Percentiles rank a stretch among this genome's conserved stretches.
These are phyloP conservation scores for Rubia occidens DNA, from an alignment of 305 asterid genomes.

Conservation along the genomic window DNA sequence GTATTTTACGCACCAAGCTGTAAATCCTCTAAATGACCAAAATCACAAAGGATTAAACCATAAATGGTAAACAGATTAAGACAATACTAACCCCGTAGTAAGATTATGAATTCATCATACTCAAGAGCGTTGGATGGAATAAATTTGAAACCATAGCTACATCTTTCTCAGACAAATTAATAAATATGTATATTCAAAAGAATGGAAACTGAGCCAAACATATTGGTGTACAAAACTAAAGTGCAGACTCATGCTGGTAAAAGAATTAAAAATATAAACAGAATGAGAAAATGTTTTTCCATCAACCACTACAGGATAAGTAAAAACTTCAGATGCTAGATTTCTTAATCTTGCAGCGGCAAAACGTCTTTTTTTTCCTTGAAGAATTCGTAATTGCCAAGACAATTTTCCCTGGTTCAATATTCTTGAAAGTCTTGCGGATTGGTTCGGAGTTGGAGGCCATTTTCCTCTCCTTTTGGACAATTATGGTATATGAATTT, in stretches of 20 bases:
- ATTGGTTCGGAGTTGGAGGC: conserved; percentile 32
- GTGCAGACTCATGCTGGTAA: neutral
- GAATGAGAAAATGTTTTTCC: too few species aligned
- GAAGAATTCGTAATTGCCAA: conserved; percentile 45
- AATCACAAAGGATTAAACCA: too few species aligned
- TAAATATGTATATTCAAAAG: neutral
- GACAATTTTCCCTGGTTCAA: conserved; percentile 57
- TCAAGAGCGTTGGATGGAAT: too few species aligned
- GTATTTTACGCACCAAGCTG: too few species aligned
- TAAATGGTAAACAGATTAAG: too few species aligned
- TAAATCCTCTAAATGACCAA: too few species aligned
- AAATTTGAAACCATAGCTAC: too few species aligned
- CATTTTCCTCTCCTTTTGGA: conserved; percentile 57
- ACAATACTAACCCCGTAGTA: too few species aligned
- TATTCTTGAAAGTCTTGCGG: conserved; percentile 56
- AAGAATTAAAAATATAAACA: neutral
- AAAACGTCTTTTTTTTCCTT: conserved; percentile 62
- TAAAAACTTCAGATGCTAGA: conserved; percentile 26
- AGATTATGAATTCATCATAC: too few species aligned
- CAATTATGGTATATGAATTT: conserved; percentile 51
- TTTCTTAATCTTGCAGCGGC: conserved; percentile 52
- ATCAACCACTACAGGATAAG: too few species aligned
- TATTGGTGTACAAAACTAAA: neutral
- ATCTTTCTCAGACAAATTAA: too few species aligned
- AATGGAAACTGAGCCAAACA: neutral